phyloP scores from a whole-genome alignment of 2,329 filamentous ascomycete species.

The Ceratocystis cubensis region DNA sequence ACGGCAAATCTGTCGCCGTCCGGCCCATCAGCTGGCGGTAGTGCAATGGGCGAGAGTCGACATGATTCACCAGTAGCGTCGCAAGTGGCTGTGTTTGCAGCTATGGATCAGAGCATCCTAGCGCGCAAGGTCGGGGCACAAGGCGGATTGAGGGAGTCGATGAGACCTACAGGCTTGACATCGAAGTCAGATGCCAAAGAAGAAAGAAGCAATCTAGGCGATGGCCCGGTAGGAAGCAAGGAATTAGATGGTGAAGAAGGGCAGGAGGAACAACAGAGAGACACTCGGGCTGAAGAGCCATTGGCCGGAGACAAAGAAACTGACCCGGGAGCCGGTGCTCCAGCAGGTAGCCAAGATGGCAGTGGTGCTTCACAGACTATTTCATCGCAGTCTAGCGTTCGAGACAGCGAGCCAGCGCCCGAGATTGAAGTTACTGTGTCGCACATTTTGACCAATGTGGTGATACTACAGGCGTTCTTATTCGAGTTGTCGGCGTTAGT shows the following conservation, averaged over 20 bases:
- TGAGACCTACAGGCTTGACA: constrained; percentile 24
- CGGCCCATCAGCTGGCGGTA: constrained; percentile 3
- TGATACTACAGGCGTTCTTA: constrained; percentile 68
- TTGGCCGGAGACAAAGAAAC: constrained; percentile 25
- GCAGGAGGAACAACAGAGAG: not conserved
- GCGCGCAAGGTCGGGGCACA: constrained; percentile 42
- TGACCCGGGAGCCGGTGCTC: constrained; percentile 23
- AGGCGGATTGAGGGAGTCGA: constrained; percentile 25
- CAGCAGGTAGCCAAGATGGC: constrained; percentile 19
- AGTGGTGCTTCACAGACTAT: not conserved
- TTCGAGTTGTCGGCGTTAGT: constrained; percentile 63
- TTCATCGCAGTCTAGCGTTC: constrained; percentile 1
- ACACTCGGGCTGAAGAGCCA: constrained; percentile 6
- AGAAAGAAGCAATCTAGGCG: not conserved
- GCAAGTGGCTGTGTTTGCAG: constrained; percentile 49
- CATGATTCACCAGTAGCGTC: constrained; percentile 28
- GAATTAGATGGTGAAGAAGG: constrained; percentile 7
- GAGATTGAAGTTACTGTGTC: constrained; percentile 51
- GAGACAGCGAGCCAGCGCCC: constrained; percentile 8
- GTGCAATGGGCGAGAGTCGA: constrained; percentile 16
- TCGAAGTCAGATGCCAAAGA: constrained; percentile 21
- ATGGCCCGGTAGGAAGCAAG: not conserved
- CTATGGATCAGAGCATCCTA: constrained; percentile 50
- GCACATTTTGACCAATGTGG: constrained; percentile 66
- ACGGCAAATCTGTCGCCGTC: constrained; percentile 10